Evolutionary conservation across 176 grass and related monocot genomes (phyloP).

Genomic region (Oryza glumipatula): DNA sequence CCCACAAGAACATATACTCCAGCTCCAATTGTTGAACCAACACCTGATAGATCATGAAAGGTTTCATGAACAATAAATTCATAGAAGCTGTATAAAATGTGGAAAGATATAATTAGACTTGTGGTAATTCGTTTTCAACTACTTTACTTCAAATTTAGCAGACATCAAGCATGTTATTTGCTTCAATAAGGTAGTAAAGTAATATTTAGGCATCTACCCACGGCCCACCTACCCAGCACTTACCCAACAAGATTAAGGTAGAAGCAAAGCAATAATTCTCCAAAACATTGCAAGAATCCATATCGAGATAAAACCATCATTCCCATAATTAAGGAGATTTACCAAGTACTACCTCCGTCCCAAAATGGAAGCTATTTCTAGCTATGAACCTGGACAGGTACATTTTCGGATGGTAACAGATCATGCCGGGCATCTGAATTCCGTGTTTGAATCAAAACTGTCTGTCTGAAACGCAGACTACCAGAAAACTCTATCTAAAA

Average conservation of each 20-base stretch:
- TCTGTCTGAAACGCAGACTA: neutral
- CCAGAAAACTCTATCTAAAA: neutral
- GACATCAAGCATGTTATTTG: neutral
- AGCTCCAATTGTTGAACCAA: constrained; percentile 83
- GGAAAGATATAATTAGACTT: neutral
- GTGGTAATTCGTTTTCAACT: neutral
- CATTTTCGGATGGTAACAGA: neutral
- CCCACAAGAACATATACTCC: constrained; percentile 87
- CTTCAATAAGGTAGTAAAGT: constrained; percentile 1
- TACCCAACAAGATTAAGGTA: constrained; percentile 27
- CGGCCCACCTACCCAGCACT: neutral
- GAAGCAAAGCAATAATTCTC: constrained; percentile 3
- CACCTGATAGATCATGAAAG: constrained; percentile 51
- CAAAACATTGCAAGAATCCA: neutral
- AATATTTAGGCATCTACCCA: neutral
- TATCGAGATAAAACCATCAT: constrained; percentile 3
- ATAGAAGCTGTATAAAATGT: neutral
- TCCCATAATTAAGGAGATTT: neutral
- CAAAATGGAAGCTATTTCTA: no score
- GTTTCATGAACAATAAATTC: neutral
- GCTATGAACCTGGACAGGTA: no score
- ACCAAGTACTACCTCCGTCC: neutral
- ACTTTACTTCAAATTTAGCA: neutral
- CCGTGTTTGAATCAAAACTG: neutral
- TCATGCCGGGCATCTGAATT: neutral